Base-by-base conservation (phyloP, 106 monocot genomes). In the Dendrobium catenatum region DNA sequence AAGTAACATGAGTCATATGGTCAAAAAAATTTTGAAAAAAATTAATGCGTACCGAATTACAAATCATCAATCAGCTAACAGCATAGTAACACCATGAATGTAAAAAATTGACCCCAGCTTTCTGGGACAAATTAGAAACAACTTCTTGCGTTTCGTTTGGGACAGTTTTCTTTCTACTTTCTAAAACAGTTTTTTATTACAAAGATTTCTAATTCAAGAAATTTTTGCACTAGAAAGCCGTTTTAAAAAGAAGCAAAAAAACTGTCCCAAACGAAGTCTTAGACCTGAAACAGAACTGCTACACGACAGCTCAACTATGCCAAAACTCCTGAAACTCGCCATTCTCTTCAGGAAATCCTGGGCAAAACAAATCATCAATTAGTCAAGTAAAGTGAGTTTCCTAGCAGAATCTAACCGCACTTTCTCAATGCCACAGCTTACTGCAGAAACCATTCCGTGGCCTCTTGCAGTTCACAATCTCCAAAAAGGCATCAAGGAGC, bases 401-500 rank as follows among this genome's bases (percentile, higher is more conserved):
- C 72, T 40, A 29, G 27, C 40, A 72, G 9, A 16, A 72, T 16
- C 4, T 29, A 37, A 72, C 40, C 6, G 5, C 15, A 40, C 29
- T 72, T 33, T 72, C 29, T 90, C 85, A 90, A 70, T 95, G 93
- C 94, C 94, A 97, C 55, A 94, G 78, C 84, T 92, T 90, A 80
- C 86, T 87, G 82, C 94, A 94, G 79, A 94, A 97, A 55, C 92
- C 89, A 84, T 85, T 81, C 26, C 82, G 40, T 2, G 75, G 89
- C 82, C 86, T 90, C 84, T 94, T 94, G 86, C 92, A 90, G 22
- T 81, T 81, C 4, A 94, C 84, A 19, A 92, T 92, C 44, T 92
- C 96, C 9, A 79, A 76, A 82, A 97, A 97, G 18, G 96, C 85
- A 83, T 97, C 94, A 17, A 90, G 67, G 42, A 97, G 86, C 80